Conservation (phyloP, 257 asterid species). For the Solanum medicagineum region DNA sequence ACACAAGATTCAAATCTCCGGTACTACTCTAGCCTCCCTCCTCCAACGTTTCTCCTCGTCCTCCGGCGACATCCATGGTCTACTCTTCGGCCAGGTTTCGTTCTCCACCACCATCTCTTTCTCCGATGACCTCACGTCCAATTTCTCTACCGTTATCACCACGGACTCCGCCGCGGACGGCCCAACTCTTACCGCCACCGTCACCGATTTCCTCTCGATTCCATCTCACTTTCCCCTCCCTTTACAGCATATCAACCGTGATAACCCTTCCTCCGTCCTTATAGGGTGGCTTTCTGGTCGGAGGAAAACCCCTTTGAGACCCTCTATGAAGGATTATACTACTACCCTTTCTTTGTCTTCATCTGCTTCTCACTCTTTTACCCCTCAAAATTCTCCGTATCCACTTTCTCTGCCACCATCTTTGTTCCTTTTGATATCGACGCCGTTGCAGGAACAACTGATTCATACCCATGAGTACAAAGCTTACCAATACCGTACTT, state of each 20-base stretch:
- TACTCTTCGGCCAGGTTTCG: conserved; percentile 54
- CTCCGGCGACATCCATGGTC: conserved; percentile 65
- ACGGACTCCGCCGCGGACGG: neutral
- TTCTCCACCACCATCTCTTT: conserved; percentile 37
- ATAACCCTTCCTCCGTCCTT: conserved; percentile 12
- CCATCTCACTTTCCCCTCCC: conserved; percentile 58
- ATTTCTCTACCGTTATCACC: conserved; percentile 5
- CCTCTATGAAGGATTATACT: conserved; percentile 33
- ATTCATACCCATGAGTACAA: conserved; percentile 82
- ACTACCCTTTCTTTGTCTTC: conserved; percentile 31
- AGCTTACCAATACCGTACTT: conserved; percentile 39
- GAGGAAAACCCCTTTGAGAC: conserved; percentile 33
- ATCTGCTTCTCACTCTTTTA: conserved; percentile 21
- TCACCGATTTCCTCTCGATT: conserved; percentile 57
- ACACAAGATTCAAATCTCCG: conserved; percentile 56
- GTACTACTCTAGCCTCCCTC: conserved; percentile 64
- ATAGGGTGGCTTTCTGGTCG: conserved; percentile 47
- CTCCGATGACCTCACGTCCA: conserved; percentile 41
- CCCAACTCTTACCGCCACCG: conserved; percentile 34
- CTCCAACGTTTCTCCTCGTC: conserved; percentile 71
- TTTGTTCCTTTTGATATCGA: conserved; percentile 60
- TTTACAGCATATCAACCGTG: neutral
- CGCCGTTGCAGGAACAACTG: conserved; percentile 67
- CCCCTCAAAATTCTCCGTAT: conserved; percentile 29
- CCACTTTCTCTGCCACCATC: conserved; percentile 48